phyloP scores from a whole-genome alignment of 768 basidiomycete species.

The Suillus plorans region DNA sequence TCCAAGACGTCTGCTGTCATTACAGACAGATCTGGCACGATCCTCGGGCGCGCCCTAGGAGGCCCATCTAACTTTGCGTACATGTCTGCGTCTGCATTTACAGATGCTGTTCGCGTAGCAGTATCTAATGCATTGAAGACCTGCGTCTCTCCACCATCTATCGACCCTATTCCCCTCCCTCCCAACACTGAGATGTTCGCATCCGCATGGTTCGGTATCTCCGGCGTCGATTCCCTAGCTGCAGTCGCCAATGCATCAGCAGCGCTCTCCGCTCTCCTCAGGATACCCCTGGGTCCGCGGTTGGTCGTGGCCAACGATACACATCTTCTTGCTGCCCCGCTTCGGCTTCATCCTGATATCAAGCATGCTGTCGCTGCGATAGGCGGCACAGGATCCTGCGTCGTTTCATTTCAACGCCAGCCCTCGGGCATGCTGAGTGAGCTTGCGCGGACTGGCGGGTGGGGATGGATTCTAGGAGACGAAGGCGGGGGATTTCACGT shows the following conservation, averaged over 20 bases:
- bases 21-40: constrained; percentile 51
- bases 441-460: constrained; percentile 72
- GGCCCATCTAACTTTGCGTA: constrained; percentile 89
- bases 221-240: constrained; percentile 75
- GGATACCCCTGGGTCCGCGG: constrained; percentile 51
- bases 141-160: constrained; percentile 36
- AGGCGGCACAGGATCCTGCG: constrained; percentile 79
- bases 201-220: constrained; percentile 81
- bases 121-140: constrained; percentile 54
- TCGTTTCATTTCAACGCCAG: constrained; percentile 58
- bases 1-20: constrained; percentile 85
- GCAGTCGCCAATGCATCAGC: constrained; percentile 57
- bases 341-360: constrained; percentile 59
- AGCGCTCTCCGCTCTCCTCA: constrained; percentile 55
- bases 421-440: constrained; percentile 47
- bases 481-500: constrained; percentile 83
- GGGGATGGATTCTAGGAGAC: constrained; percentile 85
- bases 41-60: constrained; percentile 65
- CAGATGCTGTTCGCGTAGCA: constrained; percentile 49
- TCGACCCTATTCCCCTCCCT: constrained; percentile 38
- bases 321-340: constrained; percentile 78
- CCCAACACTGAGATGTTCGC: constrained; percentile 46
- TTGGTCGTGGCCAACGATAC: constrained; percentile 80
- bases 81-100: constrained; percentile 63
- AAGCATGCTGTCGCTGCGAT: constrained; percentile 69